A percentile compares a stretch with the other conserved stretches of the same genome.
Evolutionary conservation across 495 filamentous ascomycete species (phyloP).

Genomic region (Recurvomyces mirabilis): DNA sequence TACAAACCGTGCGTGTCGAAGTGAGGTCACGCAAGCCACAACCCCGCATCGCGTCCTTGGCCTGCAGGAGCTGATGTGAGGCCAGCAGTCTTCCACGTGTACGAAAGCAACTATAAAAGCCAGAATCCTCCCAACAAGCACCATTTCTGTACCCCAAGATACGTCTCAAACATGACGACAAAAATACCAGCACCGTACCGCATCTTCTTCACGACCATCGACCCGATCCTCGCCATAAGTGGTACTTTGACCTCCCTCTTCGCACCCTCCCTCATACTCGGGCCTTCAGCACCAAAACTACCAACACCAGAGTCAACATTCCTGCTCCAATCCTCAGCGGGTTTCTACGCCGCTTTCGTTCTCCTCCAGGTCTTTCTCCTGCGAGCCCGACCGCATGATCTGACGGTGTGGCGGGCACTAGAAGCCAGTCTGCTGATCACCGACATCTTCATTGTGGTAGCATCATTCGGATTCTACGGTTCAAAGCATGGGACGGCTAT

Average conservation of each 20-base stretch:
- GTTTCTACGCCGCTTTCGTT: background rate
- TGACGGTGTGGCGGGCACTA: slow-evolving; percentile 1
- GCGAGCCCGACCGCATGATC: slow-evolving; percentile 1
- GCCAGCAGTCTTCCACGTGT: too few species aligned
- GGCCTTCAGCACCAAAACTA: background rate
- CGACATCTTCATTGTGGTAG: background rate
- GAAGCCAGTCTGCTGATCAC: background rate
- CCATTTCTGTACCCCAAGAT: too few species aligned
- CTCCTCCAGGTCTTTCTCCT: slow-evolving; percentile 1
- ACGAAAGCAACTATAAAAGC: too few species aligned
- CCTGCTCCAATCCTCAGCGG: background rate
- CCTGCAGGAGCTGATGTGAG: too few species aligned
- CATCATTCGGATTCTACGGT: background rate
- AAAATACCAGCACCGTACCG: too few species aligned
- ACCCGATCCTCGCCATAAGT: background rate
- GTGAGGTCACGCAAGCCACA: too few species aligned
- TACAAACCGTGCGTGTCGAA: too few species aligned
- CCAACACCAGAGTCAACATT: background rate
- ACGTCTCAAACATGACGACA: too few species aligned
- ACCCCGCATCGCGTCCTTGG: too few species aligned
- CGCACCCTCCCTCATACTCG: background rate
- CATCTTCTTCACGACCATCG: slow-evolving; percentile 1
- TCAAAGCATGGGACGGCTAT: slow-evolving; percentile 3
- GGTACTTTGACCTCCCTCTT: background rate
- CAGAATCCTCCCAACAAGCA: too few species aligned